phyloP scores from a whole-genome alignment of 768 basidiomycete species.

The Rhizopogon vinicolor region DNA sequence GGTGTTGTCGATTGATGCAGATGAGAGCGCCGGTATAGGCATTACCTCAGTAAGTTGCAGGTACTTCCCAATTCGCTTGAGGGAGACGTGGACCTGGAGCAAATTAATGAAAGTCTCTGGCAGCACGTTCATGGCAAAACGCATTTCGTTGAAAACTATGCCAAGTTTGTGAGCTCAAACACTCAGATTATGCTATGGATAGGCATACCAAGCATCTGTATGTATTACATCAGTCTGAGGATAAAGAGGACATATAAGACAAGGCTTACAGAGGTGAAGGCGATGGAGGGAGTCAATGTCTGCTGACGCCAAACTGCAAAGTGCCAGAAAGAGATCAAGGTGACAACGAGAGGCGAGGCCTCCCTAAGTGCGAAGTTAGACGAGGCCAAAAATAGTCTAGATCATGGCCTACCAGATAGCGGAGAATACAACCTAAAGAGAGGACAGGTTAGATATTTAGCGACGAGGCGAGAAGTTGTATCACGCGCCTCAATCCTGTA shows the following conservation, averaged over 20 bases:
- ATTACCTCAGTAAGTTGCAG: constrained; percentile 70
- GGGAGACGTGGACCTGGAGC: constrained; percentile 81
- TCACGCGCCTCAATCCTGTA: not conserved
- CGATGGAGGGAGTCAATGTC: constrained; percentile 74
- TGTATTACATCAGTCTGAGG: not conserved
- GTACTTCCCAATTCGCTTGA: constrained; percentile 90
- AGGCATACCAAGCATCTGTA: constrained; percentile 38
- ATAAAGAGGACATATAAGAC: not conserved
- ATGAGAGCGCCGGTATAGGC: constrained; percentile 50
- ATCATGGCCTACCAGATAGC: not conserved
- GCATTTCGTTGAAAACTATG: constrained; percentile 82
- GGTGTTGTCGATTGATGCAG: constrained; percentile 40
- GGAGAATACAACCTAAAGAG: constrained; percentile 16
- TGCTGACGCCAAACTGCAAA: constrained; percentile 70
- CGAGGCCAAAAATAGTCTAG: too few species aligned
- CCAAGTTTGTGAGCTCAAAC: not conserved
- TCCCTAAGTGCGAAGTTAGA: constrained; percentile 23
- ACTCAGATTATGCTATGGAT: not conserved
- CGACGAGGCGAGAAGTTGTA: not conserved
- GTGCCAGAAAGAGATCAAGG: constrained; percentile 62
- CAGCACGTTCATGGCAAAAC: constrained; percentile 81
- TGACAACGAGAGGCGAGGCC: constrained; percentile 51
- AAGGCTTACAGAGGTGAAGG: constrained; percentile 63
- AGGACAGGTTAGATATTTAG: not conserved
- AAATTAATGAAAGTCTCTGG: constrained; percentile 91